Evolutionary conservation across 441 rosid genomes (phyloP).

Genomic region (Hura crepitans): DNA sequence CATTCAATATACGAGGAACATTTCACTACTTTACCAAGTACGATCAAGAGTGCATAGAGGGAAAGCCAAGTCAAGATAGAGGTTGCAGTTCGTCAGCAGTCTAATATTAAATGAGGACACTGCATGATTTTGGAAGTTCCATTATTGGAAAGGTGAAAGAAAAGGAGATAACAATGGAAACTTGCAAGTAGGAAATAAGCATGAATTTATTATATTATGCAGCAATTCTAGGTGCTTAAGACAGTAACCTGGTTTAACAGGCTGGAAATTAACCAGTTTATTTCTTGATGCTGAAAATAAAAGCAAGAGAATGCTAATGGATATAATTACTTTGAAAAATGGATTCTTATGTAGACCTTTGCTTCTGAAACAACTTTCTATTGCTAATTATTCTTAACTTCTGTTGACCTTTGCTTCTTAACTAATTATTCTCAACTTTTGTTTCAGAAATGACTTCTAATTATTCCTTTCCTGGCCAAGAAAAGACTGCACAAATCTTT

Average conservation of each 20-base stretch:
- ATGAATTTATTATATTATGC: background rate
- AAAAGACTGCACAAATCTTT: background rate
- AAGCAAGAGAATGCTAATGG: conserved; percentile 5
- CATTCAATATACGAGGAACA: background rate
- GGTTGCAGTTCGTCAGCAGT: background rate
- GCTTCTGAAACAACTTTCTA: background rate
- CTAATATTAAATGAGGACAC: background rate
- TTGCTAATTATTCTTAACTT: no score
- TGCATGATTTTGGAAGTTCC: background rate
- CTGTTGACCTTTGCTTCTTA: no score
- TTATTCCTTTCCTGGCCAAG: background rate
- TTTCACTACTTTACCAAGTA: background rate
- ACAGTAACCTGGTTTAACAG: conserved; percentile 9
- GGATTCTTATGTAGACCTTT: background rate
- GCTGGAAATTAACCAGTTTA: background rate
- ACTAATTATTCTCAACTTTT: background rate
- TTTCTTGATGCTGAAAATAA: background rate
- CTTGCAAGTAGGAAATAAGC: background rate
- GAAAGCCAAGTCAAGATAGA: background rate
- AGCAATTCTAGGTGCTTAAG: background rate
- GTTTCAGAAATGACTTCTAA: background rate
- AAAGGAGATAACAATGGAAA: conserved; percentile 1
- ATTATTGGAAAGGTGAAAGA: no score
- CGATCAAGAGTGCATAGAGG: background rate
- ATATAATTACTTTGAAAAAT: conserved; percentile 6